Percentiles rank a stretch among this genome's conserved stretches.
phyloP scores from a whole-genome alignment of 225 moss, liverwort and hornwort species.

The Polytrichum commune region DNA sequence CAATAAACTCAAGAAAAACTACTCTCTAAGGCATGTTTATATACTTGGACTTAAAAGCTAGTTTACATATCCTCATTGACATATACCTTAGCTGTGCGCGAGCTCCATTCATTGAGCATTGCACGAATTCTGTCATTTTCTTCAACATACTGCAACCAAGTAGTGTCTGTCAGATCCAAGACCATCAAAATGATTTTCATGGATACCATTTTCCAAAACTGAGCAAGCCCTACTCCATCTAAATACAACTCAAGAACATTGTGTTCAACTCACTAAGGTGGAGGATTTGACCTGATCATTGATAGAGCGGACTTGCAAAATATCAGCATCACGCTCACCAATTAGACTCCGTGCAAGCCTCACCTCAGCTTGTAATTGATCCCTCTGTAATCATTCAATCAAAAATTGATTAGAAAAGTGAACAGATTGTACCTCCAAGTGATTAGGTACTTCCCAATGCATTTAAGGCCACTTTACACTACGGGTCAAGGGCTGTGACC shows the following conservation, averaged over 20 bases:
- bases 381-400: constrained; percentile 57
- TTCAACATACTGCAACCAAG: constrained; percentile 64
- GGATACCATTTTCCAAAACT: too few relatives aligned
- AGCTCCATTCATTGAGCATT: constrained; percentile 98
- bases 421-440: not conserved
- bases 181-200: too few relatives aligned
- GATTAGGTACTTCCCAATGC: too few relatives aligned
- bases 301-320: constrained; percentile 67
- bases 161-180: too few relatives aligned
- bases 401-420: constrained; percentile 12
- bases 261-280: not conserved
- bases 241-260: not conserved
- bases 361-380: constrained; percentile 83
- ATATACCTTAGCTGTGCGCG: constrained; percentile 82
- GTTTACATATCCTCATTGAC: too few relatives aligned
- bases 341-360: constrained; percentile 78
- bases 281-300: constrained; percentile 66
- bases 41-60: too few relatives aligned
- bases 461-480: too few relatives aligned
- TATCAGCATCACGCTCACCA: constrained; percentile 76
- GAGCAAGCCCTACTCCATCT: not conserved
- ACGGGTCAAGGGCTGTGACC: too few relatives aligned
- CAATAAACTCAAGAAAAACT: too few relatives aligned
- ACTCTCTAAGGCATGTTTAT: too few relatives aligned
- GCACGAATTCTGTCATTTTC: constrained; percentile 86